Conservation (phyloP, 768 basidiomycete genomes). For the Suillus plorans region DNA sequence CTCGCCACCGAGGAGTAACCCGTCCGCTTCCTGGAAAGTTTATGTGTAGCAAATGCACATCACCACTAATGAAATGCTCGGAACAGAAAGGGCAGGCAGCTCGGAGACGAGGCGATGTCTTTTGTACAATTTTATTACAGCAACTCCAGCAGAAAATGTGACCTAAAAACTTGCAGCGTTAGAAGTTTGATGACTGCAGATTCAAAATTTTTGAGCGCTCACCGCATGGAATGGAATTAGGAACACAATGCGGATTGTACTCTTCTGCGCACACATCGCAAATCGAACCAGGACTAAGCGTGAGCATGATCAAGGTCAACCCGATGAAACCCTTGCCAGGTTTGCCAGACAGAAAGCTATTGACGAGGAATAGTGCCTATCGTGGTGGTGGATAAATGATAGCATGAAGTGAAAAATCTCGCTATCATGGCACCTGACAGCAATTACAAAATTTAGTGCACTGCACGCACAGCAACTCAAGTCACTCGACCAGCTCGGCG, state of each 20-base stretch:
- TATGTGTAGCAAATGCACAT: constrained; percentile 73
- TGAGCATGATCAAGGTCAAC: constrained; percentile 59
- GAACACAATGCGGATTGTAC: constrained; percentile 69
- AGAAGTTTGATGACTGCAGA: constrained; percentile 6
- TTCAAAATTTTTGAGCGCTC: constrained; percentile 24
- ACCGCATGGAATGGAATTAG: constrained; percentile 85
- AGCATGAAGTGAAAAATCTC: constrained; percentile 39
- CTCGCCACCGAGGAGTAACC: constrained; percentile 61
- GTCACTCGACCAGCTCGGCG: constrained; percentile 1
- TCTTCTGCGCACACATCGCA: constrained; percentile 92
- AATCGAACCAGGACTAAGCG: constrained; percentile 76
- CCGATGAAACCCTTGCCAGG: constrained; percentile 38
- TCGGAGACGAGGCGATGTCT: constrained; percentile 63
- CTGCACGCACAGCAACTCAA: constrained; percentile 10
- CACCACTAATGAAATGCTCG: constrained; percentile 64
- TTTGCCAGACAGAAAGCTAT: constrained; percentile 36
- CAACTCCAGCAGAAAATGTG: constrained; percentile 79
- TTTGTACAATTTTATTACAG: constrained; percentile 79
- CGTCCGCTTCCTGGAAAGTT: constrained; percentile 70
- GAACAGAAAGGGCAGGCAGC: constrained; percentile 86
- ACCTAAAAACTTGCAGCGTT: constrained; percentile 39
- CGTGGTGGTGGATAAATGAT: constrained; percentile 44
- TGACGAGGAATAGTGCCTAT: constrained; percentile 45
- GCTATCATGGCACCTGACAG: constrained; percentile 18
- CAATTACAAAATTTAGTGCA: constrained; percentile 28